Evolutionary conservation across 164 flowering plant genomes (phyloP).

Genomic region (Chimonanthus praecox): DNA sequence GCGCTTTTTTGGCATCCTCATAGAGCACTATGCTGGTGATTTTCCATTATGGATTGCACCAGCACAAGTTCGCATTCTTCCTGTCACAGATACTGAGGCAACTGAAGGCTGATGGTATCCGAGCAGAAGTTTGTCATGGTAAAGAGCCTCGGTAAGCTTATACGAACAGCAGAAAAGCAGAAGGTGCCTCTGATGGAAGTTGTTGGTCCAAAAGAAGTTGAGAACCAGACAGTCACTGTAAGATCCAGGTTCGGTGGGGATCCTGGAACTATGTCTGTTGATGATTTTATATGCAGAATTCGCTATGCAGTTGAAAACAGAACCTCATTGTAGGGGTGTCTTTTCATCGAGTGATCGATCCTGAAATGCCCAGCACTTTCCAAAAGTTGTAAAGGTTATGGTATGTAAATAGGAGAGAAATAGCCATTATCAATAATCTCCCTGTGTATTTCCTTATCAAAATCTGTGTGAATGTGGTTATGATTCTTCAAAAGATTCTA

Average conservation of each 20-base stretch:
- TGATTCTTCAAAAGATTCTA: too few relatives aligned
- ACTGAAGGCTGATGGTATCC: constrained; percentile 52
- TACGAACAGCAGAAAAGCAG: constrained; percentile 82
- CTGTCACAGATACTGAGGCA: constrained; percentile 84
- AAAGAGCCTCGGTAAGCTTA: constrained; percentile 87
- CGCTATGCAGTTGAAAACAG: constrained; percentile 39
- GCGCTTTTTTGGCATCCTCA: constrained; percentile 85
- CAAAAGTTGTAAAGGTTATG: neutral
- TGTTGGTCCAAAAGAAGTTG: constrained; percentile 83
- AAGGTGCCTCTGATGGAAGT: constrained; percentile 88
- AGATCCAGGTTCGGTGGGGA: constrained; percentile 84
- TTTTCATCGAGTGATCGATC: neutral
- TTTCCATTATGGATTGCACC: constrained; percentile 96
- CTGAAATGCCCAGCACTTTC: neutral
- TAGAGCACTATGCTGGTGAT: constrained; percentile 92
- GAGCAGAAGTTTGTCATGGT: constrained; percentile 73
- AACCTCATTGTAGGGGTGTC: constrained; percentile 25
- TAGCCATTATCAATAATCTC: neutral
- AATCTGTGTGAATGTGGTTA: too few relatives aligned
- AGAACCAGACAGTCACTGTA: constrained; percentile 57
- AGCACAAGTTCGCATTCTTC: constrained; percentile 73
- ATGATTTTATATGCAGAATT: constrained; percentile 53
- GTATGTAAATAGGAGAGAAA: neutral
- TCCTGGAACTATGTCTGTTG: constrained; percentile 60
- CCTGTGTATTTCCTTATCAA: too few relatives aligned